Conservation (phyloP, 176 grass and related monocot species). For the Lolium multiflorum region DNA sequence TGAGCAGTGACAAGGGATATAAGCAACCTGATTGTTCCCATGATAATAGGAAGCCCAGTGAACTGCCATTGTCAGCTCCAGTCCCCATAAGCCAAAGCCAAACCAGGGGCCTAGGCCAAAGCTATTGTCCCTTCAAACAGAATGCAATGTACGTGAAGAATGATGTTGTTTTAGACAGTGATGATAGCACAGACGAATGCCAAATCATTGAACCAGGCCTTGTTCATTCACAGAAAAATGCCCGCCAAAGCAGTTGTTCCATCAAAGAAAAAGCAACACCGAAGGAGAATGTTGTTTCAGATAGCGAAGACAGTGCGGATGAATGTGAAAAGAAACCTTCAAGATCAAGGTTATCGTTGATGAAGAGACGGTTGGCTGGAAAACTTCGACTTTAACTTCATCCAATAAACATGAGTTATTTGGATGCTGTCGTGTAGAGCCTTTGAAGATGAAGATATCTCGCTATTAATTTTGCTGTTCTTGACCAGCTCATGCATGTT, state of each 20-base stretch:
- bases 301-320: constrained; percentile 85
- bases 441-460: not conserved
- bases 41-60: constrained; percentile 27
- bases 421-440: not conserved
- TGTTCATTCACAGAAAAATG: constrained; percentile 33
- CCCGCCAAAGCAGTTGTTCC: constrained; percentile 20
- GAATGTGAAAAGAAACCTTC: constrained; percentile 57
- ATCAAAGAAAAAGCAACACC: constrained; percentile 14
- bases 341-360: constrained; percentile 65
- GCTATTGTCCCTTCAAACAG: constrained; percentile 30
- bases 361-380: constrained; percentile 42
- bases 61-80: not conserved
- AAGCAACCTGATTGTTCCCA: not conserved
- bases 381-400: constrained; percentile 42
- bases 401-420: not conserved
- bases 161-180: constrained; percentile 71
- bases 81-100: constrained; percentile 22
- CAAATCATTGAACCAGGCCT: not conserved
- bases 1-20: constrained; percentile 23
- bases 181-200: constrained; percentile 70
- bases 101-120: not conserved
- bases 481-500: not conserved
- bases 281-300: constrained; percentile 59
- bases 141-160: constrained; percentile 26
- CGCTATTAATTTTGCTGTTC: constrained; percentile 29